phyloP scores from a whole-genome alignment of 371 early-diverging fungal species.

The Actinomortierella ambigua region DNA sequence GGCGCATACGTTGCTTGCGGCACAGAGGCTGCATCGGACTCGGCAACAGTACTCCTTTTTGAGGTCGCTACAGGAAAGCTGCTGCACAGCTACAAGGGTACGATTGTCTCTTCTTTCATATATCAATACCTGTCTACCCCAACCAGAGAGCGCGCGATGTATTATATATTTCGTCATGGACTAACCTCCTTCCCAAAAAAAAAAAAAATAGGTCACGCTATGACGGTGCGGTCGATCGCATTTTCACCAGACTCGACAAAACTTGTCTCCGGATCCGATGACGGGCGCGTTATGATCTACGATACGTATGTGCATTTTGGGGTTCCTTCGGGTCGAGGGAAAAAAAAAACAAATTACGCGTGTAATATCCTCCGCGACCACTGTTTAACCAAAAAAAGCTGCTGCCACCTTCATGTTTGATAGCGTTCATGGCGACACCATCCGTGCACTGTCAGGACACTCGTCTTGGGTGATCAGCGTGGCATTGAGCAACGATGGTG shows the following conservation, averaged over 20 bases:
- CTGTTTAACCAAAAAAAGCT: too few relatives aligned
- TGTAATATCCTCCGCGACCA: too few relatives aligned
- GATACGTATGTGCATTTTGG: constrained; percentile 82
- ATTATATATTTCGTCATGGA: too few relatives aligned
- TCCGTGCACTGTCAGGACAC: constrained; percentile 78
- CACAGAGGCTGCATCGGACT: constrained; percentile 77
- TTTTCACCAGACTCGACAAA: constrained; percentile 78
- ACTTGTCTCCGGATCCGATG: constrained; percentile 79
- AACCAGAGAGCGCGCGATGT: too few relatives aligned
- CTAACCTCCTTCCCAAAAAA: too few relatives aligned
- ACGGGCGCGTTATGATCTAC: constrained; percentile 81
- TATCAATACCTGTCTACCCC: too few relatives aligned
- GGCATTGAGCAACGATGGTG: constrained; percentile 70
- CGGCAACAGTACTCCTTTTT: constrained; percentile 70
- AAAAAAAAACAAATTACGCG: too few relatives aligned
- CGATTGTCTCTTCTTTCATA: not conserved
- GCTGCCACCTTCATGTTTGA: not conserved
- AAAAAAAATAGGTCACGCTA: constrained; percentile 73
- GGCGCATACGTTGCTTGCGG: constrained; percentile 79
- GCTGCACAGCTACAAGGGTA: constrained; percentile 25
- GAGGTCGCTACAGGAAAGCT: constrained; percentile 55
- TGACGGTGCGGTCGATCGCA: constrained; percentile 72
- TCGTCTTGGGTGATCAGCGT: constrained; percentile 78
- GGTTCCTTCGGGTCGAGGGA: too few relatives aligned
- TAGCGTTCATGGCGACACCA: constrained; percentile 67